Percentiles rank a stretch among this genome's conserved stretches.
phyloP scores from a whole-genome alignment of 2,329 filamentous ascomycete genomes.

The Dactylonectria estremocensis region DNA sequence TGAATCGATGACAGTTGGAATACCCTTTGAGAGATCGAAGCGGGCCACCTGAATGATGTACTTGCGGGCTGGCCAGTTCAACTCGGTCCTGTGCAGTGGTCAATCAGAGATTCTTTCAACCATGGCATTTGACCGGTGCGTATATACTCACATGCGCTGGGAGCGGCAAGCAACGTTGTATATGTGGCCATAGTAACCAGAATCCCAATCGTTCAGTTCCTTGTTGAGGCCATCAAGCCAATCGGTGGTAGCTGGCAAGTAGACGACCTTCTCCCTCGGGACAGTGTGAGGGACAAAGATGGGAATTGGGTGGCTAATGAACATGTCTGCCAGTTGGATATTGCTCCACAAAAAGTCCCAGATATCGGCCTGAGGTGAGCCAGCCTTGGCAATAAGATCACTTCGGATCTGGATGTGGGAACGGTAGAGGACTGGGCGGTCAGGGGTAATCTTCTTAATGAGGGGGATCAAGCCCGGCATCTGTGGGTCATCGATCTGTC shows the following conservation, averaged over 20 bases:
- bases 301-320: constrained; percentile 86
- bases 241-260: constrained; percentile 86
- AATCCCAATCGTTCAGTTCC: constrained; percentile 77
- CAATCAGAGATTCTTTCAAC: too few species aligned
- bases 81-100: constrained; percentile 9
- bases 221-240: constrained; percentile 90
- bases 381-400: constrained; percentile 76
- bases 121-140: not conserved
- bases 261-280: constrained; percentile 76
- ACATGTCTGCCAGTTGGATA: constrained; percentile 80
- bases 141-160: constrained; percentile 64
- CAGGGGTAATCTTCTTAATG: constrained; percentile 78
- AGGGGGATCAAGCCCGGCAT: constrained; percentile 85
- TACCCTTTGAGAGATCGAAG: constrained; percentile 88
- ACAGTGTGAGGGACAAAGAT: constrained; percentile 81
- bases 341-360: constrained; percentile 84
- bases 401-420: constrained; percentile 88
- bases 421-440: constrained; percentile 84
- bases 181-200: constrained; percentile 80
- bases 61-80: constrained; percentile 70
- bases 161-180: constrained; percentile 76
- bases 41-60: constrained; percentile 87
- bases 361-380: constrained; percentile 78
- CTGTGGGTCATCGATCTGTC: constrained; percentile 83
- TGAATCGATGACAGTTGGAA: constrained; percentile 81